Conservation (phyloP, 108 stramenopile species). For the Cyclotella baltica region DNA sequence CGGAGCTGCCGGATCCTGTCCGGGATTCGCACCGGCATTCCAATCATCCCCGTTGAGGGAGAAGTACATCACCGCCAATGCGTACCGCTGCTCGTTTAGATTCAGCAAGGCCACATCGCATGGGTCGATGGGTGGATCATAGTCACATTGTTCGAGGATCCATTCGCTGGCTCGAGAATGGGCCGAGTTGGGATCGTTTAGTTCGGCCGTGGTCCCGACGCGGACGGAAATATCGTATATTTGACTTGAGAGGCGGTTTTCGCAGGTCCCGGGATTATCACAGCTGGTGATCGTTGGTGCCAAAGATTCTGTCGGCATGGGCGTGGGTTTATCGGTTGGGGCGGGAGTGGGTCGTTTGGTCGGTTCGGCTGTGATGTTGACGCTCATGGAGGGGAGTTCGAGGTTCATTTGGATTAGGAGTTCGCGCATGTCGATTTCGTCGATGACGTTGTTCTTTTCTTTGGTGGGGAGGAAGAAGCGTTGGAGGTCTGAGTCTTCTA, state of each 20-base stretch:
- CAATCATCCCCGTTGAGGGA: slow-evolving; percentile 70
- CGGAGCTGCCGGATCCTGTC: slow-evolving; percentile 22
- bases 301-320: not conserved
- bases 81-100: slow-evolving; percentile 75
- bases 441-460: not conserved
- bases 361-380: not conserved
- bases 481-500: slow-evolving; percentile 11
- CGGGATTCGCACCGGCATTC: slow-evolving; percentile 59
- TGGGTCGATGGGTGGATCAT: slow-evolving; percentile 39
- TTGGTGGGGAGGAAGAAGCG: slow-evolving; percentile 21
- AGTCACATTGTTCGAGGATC: slow-evolving; percentile 51
- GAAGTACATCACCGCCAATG: slow-evolving; percentile 78
- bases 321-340: slow-evolving; percentile 19
- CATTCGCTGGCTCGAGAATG: slow-evolving; percentile 43
- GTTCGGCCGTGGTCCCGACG: slow-evolving; percentile 33
- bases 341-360: slow-evolving; percentile 12
- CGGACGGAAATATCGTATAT: slow-evolving; percentile 35
- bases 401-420: slow-evolving; percentile 21
- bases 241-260: slow-evolving; percentile 43
- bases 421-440: slow-evolving; percentile 25
- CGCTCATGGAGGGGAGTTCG: not conserved
- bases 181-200: slow-evolving; percentile 45
- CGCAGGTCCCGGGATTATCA: slow-evolving; percentile 42
- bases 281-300: slow-evolving; percentile 39
- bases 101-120: slow-evolving; percentile 35